Evolutionary conservation across 2,329 filamentous ascomycete genomes (phyloP).

Genomic region (Tothia fuscella): DNA sequence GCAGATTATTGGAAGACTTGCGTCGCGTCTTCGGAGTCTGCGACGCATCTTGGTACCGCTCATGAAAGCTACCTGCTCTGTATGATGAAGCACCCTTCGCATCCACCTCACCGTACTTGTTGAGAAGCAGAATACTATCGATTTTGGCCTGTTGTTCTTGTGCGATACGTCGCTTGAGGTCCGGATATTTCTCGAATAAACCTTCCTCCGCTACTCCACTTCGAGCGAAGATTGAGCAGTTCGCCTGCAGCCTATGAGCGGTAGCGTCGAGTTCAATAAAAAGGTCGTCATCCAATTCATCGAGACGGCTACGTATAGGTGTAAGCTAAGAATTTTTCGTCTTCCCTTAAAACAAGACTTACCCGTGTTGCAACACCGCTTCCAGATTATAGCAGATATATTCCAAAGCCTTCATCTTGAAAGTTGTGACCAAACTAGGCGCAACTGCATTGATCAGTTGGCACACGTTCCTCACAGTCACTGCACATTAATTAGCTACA

Average conservation of each 20-base stretch:
- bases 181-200: constrained; percentile 53
- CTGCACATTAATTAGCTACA: constrained; percentile 26
- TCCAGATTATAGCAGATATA: constrained; percentile 90
- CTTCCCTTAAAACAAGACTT: constrained; percentile 14
- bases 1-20: constrained; percentile 28
- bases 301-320: constrained; percentile 46
- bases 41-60: constrained; percentile 37
- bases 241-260: constrained; percentile 69
- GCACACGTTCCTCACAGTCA: constrained; percentile 77
- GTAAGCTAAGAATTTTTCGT: background rate
- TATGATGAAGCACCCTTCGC: constrained; percentile 48
- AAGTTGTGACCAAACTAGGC: constrained; percentile 68
- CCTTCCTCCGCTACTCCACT: constrained; percentile 59
- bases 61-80: constrained; percentile 54
- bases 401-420: constrained; percentile 79
- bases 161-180: constrained; percentile 52
- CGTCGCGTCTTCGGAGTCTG: constrained; percentile 31
- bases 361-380: constrained; percentile 79
- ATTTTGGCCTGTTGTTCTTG: constrained; percentile 58
- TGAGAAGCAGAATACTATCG: constrained; percentile 62
- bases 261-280: constrained; percentile 66
- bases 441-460: constrained; percentile 76
- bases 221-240: constrained; percentile 55
- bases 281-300: constrained; percentile 77
- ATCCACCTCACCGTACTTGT: constrained; percentile 53